phyloP scores from a whole-genome alignment of 1,284 basidiomycete genomes.

The Tranzscheliella williamsii region DNA sequence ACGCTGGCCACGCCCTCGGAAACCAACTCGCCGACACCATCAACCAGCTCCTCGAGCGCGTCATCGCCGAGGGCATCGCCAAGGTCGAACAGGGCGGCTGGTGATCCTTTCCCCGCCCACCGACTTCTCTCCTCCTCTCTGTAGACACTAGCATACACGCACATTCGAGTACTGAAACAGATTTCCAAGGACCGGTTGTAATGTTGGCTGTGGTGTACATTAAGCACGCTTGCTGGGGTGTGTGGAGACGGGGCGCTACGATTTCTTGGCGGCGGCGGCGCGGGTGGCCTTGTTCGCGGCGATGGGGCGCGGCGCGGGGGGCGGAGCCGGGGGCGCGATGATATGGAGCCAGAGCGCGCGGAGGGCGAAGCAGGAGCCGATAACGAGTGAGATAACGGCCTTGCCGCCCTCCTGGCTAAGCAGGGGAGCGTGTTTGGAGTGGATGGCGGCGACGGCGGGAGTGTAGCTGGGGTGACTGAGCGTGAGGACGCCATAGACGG shows the following conservation, averaged over 20 bases:
- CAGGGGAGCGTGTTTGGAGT: constrained; percentile 1
- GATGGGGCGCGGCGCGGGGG: constrained; percentile 4
- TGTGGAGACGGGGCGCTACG: too few species aligned
- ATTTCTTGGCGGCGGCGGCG: constrained; percentile 7
- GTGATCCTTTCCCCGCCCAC: background rate
- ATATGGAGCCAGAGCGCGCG: constrained; percentile 40
- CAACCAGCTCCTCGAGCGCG: constrained; percentile 30
- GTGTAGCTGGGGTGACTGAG: constrained; percentile 31
- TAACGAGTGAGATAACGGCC: constrained; percentile 43
- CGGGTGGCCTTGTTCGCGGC: constrained; percentile 13
- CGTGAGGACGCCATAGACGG: constrained; percentile 31
- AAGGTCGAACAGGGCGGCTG: constrained; percentile 1
- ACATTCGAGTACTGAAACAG: background rate
- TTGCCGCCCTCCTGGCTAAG: constrained; percentile 31
- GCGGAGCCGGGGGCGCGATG: constrained; percentile 1
- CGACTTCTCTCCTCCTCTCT: too few species aligned
- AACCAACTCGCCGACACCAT: constrained; percentile 63
- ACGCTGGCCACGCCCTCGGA: constrained; percentile 72
- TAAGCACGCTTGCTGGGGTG: too few species aligned
- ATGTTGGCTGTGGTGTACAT: too few species aligned
- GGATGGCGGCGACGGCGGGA: constrained; percentile 4
- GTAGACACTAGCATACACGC: constrained; percentile 5
- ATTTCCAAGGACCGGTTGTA: too few species aligned
- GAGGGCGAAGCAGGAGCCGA: constrained; percentile 36
- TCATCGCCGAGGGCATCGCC: constrained; percentile 12